Percentiles rank a stretch among this genome's conserved stretches.
These are phyloP conservation scores for Rhynchospora tenuis DNA, from an alignment of 176 grass and related monocot species.

Conservation along the genomic window DNA sequence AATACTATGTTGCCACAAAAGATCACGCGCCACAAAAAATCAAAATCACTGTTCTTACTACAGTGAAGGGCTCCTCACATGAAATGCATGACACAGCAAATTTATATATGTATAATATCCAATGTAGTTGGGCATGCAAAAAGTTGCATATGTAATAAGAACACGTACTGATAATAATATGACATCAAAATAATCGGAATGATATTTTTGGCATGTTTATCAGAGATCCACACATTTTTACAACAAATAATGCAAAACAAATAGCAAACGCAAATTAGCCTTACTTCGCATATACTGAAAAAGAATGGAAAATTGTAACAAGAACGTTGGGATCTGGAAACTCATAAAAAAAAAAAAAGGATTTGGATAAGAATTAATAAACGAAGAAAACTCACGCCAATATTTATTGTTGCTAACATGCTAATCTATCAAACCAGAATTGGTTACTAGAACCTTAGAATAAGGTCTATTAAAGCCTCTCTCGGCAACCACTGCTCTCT, in stretches of 20 bases:
- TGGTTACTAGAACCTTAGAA: conserved; percentile 68
- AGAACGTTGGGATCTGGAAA: background rate
- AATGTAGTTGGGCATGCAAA: background rate
- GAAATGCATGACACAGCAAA: no score
- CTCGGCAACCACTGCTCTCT: conserved; percentile 86
- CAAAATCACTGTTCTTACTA: no score
- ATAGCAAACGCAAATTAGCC: background rate
- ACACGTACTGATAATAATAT: background rate
- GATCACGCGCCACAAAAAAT: no score
- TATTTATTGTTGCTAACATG: background rate
- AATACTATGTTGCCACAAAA: no score
- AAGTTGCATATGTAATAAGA: background rate
- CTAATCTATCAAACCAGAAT: conserved; percentile 50
- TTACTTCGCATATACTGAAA: background rate
- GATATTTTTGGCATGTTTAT: background rate
- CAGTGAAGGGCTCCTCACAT: no score
- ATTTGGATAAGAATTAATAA: background rate
- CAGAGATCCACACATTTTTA: background rate
- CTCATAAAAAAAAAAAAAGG: background rate
- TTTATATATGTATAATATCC: no score
- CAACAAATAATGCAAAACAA: background rate
- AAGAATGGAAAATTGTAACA: background rate
- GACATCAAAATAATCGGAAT: background rate
- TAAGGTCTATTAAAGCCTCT: conserved; percentile 85
- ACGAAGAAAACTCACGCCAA: background rate